phyloP scores from a whole-genome alignment of 2,329 filamentous ascomycete species.

The Mollisiaceae sp. region DNA sequence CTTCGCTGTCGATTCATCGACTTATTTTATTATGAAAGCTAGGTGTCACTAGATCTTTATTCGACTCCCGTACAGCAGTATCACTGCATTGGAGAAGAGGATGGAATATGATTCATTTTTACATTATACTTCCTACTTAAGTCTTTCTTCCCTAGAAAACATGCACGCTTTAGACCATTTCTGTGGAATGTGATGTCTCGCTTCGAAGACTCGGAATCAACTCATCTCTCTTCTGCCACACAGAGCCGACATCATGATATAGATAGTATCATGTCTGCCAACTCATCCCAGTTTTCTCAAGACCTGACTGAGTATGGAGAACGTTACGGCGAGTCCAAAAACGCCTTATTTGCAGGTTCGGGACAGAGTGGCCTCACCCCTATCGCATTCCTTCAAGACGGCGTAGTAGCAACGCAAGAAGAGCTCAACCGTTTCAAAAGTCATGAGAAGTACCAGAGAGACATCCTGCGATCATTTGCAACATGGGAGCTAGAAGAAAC shows the following conservation, averaged over 20 bases:
- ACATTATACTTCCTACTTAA: too few relatives aligned
- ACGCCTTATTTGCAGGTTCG: not conserved
- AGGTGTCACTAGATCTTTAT: too few relatives aligned
- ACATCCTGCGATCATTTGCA: not conserved
- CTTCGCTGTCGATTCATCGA: too few relatives aligned
- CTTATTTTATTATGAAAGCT: too few relatives aligned
- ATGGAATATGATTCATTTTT: too few relatives aligned
- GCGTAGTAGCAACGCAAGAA: not conserved
- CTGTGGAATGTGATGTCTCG: not conserved
- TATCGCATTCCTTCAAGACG: not conserved
- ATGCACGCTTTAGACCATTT: too few relatives aligned
- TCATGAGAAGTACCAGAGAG: not conserved
- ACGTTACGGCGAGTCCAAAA: not conserved
- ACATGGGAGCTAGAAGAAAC: constrained; percentile 6
- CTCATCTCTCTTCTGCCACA: not conserved
- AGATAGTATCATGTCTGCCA: not conserved
- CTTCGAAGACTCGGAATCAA: not conserved
- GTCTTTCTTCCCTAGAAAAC: too few relatives aligned
- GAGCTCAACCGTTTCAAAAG: not conserved
- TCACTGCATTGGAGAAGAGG: too few relatives aligned
- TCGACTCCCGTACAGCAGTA: too few relatives aligned
- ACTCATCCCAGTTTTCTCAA: not conserved
- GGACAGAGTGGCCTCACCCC: constrained; percentile 1
- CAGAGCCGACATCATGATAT: not conserved
- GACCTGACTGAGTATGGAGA: not conserved